These are phyloP conservation scores for Purshia tridentata DNA, from an alignment of 306 rosid species.

Conservation along the genomic window DNA sequence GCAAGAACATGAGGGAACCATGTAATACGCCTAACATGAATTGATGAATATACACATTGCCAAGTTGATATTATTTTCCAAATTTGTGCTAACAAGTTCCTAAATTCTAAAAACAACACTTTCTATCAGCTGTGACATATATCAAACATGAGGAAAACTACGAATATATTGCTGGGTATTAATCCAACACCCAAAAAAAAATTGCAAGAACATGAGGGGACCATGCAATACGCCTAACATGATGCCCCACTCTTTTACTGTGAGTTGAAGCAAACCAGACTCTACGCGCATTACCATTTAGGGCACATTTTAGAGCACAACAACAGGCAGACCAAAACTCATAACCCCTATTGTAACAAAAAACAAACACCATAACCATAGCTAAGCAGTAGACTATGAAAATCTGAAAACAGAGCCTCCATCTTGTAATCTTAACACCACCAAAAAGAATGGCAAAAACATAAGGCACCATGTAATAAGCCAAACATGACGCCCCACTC, in stretches of 20 bases:
- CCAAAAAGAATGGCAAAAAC: background rate
- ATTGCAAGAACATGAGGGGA: background rate
- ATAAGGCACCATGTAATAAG: background rate
- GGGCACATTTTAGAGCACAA: too few species aligned
- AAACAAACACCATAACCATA: too few species aligned
- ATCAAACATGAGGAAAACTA: background rate
- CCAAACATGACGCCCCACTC: background rate
- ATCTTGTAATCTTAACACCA: background rate
- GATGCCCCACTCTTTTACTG: background rate
- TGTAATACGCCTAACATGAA: background rate
- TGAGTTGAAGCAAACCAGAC: background rate
- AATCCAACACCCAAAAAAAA: background rate
- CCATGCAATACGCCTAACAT: background rate
- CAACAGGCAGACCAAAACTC: too few species aligned
- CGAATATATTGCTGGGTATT: background rate
- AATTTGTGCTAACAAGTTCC: background rate
- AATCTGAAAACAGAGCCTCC: too few species aligned
- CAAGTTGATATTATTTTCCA: background rate
- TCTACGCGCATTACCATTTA: background rate
- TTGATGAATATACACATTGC: background rate
- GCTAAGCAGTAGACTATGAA: too few species aligned
- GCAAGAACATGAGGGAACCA: background rate
- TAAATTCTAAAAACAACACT: background rate
- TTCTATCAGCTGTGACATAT: too few species aligned
- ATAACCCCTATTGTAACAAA: too few species aligned